phyloP scores from a whole-genome alignment of 2,329 filamentous ascomycete species.

The Talaromyces piceae region DNA sequence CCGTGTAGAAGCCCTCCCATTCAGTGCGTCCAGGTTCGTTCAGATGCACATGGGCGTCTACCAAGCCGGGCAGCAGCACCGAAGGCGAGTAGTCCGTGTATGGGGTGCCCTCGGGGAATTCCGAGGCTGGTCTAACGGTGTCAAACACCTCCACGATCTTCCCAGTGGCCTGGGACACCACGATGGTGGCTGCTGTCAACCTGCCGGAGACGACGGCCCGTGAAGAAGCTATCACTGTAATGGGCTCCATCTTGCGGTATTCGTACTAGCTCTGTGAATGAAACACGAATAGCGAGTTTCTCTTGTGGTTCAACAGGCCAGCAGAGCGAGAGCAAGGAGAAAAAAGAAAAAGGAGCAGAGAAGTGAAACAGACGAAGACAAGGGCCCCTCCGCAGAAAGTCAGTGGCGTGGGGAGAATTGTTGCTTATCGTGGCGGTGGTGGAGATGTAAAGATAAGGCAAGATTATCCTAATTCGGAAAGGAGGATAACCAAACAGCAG shows the following conservation, averaged over 20 bases:
- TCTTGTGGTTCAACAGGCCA: too few relatives aligned
- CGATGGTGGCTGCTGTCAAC: slow-evolving; percentile 74
- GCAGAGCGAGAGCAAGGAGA: too few relatives aligned
- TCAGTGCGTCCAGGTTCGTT: slow-evolving; percentile 95
- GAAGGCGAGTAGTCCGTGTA: slow-evolving; percentile 82
- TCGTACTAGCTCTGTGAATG: not conserved
- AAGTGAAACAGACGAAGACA: not conserved
- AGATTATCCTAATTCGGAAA: slow-evolving; percentile 1
- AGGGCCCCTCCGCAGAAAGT: not conserved
- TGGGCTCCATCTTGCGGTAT: not conserved
- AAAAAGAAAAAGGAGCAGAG: not conserved
- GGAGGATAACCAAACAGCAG: not conserved
- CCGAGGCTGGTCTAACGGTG: slow-evolving; percentile 62
- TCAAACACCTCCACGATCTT: slow-evolving; percentile 74
- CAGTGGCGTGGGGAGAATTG: not conserved
- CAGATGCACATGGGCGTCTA: slow-evolving; percentile 95
- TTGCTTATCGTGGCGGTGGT: slow-evolving; percentile 4
- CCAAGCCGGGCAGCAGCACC: slow-evolving; percentile 80
- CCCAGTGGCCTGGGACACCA: slow-evolving; percentile 68
- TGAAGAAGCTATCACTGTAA: slow-evolving; percentile 67
- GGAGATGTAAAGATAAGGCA: slow-evolving; percentile 1
- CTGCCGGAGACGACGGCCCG: slow-evolving; percentile 71
- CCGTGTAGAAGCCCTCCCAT: slow-evolving; percentile 97
- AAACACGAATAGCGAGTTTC: not conserved
- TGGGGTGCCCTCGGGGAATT: slow-evolving; percentile 63